Conservation (phyloP, 1,139 yeast genomes). For the Blastobotrys proliferans region DNA sequence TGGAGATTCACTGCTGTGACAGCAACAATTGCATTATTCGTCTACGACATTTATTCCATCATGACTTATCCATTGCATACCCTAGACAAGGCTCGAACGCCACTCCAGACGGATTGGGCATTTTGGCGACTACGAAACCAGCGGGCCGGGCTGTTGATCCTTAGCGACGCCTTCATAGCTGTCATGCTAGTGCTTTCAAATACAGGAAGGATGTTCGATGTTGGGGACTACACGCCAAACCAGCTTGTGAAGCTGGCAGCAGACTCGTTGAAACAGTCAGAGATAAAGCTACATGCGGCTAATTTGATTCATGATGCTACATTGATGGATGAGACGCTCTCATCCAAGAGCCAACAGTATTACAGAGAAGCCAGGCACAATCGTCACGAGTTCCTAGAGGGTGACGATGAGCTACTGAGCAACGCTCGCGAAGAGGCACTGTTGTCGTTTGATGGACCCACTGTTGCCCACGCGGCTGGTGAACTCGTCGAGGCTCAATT, state of each 20-base stretch:
- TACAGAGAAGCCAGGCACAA: too few species aligned
- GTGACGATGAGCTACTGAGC: not conserved
- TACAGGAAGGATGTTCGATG: slow-evolving; percentile 23
- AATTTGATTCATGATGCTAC: not conserved
- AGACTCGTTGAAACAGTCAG: too few species aligned
- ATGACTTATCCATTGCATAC: slow-evolving; percentile 13
- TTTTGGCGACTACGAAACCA: slow-evolving; percentile 19
- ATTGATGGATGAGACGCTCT: not conserved
- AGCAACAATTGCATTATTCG: slow-evolving; percentile 10
- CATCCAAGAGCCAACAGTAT: too few species aligned
- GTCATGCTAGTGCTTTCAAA: slow-evolving; percentile 19
- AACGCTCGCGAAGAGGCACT: not conserved
- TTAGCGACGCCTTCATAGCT: slow-evolving; percentile 19
- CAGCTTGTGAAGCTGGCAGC: not conserved
- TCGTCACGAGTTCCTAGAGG: not conserved
- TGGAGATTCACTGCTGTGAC: slow-evolving; percentile 18
- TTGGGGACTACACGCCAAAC: not conserved
- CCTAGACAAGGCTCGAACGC: slow-evolving; percentile 13
- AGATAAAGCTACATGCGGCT: not conserved
- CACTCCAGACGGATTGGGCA: slow-evolving; percentile 21
- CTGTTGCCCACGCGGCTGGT: not conserved
- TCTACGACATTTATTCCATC: slow-evolving; percentile 14
- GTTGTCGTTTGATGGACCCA: not conserved
- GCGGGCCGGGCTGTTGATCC: slow-evolving; percentile 19
- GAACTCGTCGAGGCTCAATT: not conserved